Conservation (phyloP, 192 early-diverging fungal species). For the Mortierella hygrophila region DNA sequence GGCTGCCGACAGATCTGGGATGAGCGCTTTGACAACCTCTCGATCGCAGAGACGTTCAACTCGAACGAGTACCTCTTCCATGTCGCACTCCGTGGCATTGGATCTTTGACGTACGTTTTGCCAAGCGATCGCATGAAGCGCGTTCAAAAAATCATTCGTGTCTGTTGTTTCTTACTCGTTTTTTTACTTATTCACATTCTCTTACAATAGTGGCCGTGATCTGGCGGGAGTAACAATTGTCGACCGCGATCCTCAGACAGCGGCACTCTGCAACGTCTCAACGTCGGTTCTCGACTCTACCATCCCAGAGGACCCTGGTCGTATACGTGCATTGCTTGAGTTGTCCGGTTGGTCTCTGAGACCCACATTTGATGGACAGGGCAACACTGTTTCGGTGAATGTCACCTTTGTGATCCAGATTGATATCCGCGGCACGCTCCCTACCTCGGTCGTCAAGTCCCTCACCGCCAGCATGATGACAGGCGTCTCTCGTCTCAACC, state of each 20-base stretch:
- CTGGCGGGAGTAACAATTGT: conserved; percentile 61
- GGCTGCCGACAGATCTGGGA: conserved; percentile 68
- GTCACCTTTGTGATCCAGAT: conserved; percentile 63
- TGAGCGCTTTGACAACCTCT: conserved; percentile 60
- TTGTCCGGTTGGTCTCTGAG: conserved; percentile 64
- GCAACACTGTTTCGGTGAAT: conserved; percentile 51
- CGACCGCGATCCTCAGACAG: conserved; percentile 62
- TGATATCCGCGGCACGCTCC: conserved; percentile 63
- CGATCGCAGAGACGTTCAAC: conserved; percentile 62
- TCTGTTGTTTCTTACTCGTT: background rate
- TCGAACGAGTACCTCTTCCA: conserved; percentile 63
- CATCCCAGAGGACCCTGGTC: conserved; percentile 61
- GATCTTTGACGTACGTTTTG: conserved; percentile 52
- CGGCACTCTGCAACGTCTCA: conserved; percentile 58
- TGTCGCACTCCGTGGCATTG: conserved; percentile 46
- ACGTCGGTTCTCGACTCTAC: conserved; percentile 62
- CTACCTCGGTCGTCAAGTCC: conserved; percentile 58
- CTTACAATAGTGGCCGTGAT: conserved; percentile 57
- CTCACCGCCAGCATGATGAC: conserved; percentile 62
- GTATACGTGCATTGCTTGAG: conserved; percentile 57
- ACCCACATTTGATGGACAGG: conserved; percentile 58
- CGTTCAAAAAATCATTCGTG: background rate
- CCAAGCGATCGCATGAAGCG: background rate
- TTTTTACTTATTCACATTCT: background rate
- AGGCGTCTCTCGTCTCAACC: conserved; percentile 56